phyloP scores from a whole-genome alignment of 2,329 filamentous ascomycete genomes.

The Fusarium sp. region DNA sequence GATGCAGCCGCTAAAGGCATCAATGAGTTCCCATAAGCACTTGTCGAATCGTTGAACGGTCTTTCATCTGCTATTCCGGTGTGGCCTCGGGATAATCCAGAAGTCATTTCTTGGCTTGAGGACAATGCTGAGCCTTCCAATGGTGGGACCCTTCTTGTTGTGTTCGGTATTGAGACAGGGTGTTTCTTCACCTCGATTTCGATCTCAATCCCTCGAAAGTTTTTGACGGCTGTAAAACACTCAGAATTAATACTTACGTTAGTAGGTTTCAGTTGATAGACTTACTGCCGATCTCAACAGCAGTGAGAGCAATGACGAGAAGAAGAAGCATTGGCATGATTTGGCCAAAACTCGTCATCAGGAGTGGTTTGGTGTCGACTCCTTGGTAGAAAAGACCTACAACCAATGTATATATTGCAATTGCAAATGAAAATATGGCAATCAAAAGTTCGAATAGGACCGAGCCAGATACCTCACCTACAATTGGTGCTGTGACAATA shows the following conservation, averaged over 20 bases:
- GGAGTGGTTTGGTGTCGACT: constrained; percentile 4
- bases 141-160: not conserved
- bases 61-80: not conserved
- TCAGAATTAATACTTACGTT: not conserved
- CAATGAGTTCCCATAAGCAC: not conserved
- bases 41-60: not conserved
- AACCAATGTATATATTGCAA: constrained; percentile 18
- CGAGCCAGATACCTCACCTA: constrained; percentile 16
- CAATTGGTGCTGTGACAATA: constrained; percentile 11
- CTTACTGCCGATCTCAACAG: constrained; percentile 31
- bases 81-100: not conserved
- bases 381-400: constrained; percentile 5
- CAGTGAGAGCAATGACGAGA: constrained; percentile 23
- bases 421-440: constrained; percentile 1
- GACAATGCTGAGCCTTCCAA: not conserved
- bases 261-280: not conserved
- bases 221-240: constrained; percentile 12
- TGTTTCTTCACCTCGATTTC: constrained; percentile 16
- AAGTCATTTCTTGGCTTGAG: not conserved
- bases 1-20: constrained; percentile 17
- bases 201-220: constrained; percentile 17
- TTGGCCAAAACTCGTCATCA: constrained; percentile 12
- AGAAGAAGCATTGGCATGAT: constrained; percentile 37
- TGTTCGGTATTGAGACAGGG: not conserved
- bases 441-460: constrained; percentile 23